Base-by-base conservation (phyloP, 192 early-diverging fungal genomes). In the Linnemannia hyalina region DNA sequence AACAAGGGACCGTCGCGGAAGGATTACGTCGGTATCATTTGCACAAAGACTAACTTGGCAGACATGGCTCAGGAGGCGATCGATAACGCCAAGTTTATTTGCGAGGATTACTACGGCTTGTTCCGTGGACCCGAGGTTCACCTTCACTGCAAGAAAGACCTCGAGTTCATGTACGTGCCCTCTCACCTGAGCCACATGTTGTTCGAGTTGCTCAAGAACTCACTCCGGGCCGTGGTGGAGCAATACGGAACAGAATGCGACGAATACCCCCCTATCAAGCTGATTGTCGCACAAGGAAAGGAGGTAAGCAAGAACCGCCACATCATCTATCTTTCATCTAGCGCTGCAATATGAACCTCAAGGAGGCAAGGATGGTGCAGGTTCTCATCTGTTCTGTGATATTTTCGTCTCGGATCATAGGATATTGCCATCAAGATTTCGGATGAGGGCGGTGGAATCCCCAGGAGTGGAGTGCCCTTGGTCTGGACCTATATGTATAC, bases 161-260 rank as follows among this genome's bases (percentile, higher is more conserved):
- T 97, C 29, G 93, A 97, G 82, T 99, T 99, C 83, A 97, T 97
- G 95, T 99, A 99, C 88, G 96, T 98, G 46, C 97, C 97, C 9
- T 94, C 93, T 23, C 98, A 99, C 85, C 90, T 99, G 88, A 97
- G 97, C 87, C 98, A 99, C 88, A 98, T 98, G 96, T 78, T 98
- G 26, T 99, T 99, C 91, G 98, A 99, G 93, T 90, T 99, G 63
- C 90, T 99, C 71, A 99, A 99, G 89, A 99, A 99, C 90, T 96
- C 95, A 36, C 91, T 99, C 75, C 94, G 98, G 44, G 98, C 98
- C 18, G 94, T 97, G 8, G 97, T 99, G 42, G 98, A 99, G 89
- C 91, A 93, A 73, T 95, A 94, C 88, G 97, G 97, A 42, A 90
- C 92, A 73, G 97, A 97, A 71, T 89, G 87, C 29, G 96, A 97